These are phyloP conservation scores for Cornus kousa DNA, from an alignment of 148 eudicot species.

Conservation along the genomic window DNA sequence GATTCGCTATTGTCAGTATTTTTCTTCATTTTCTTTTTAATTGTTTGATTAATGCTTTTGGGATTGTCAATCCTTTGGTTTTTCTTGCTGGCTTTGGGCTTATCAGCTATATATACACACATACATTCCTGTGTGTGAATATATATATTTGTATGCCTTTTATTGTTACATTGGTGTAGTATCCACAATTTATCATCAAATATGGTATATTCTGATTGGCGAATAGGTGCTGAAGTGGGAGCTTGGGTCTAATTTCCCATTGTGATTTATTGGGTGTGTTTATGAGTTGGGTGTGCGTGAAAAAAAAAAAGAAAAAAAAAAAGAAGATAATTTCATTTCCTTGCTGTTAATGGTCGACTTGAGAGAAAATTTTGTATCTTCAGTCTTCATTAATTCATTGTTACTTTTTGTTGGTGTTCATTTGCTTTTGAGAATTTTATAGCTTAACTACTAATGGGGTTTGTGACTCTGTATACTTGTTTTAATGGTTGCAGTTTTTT, in stretches of 20 bases:
- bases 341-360: background rate
- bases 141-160: background rate
- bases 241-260: no score
- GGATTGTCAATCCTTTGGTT: background rate
- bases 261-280: no score
- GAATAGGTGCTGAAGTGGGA: no score
- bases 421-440: background rate
- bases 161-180: background rate
- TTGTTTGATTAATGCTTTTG: background rate
- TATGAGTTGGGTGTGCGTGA: no score
- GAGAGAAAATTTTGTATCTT: background rate
- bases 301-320: no score
- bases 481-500: background rate
- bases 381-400: no score
- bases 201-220: no score
- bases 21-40: background rate
- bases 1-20: slow-evolving; percentile 68
- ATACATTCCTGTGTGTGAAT: background rate
- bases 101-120: no score
- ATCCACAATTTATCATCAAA: no score
- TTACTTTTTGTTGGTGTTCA: background rate
- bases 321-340: background rate
- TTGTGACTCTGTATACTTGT: background rate
- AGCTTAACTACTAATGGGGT: background rate
- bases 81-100: background rate